Evolutionary conservation across 176 grass and related monocot species (phyloP).

Genomic region (Lolium multiflorum): DNA sequence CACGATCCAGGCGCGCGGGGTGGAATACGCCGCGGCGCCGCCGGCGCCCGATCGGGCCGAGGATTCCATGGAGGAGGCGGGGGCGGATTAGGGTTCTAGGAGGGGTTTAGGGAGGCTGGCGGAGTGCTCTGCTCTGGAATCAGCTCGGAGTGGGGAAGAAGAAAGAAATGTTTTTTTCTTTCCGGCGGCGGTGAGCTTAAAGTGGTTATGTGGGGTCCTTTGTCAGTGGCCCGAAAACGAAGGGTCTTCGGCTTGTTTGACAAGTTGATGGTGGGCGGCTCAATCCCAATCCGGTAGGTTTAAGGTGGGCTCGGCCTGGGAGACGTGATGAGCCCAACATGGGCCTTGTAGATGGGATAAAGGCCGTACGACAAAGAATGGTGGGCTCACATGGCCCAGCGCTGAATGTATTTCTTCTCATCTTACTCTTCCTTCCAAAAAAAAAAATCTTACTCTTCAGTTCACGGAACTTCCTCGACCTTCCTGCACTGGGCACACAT

Average conservation of each 20-base stretch:
- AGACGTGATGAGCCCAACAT: neutral
- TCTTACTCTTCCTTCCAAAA: neutral
- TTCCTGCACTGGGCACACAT: no score
- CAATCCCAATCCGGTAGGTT: neutral
- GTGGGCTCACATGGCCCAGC: neutral
- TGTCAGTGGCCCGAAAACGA: neutral
- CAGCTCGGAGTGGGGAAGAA: slow-evolving; percentile 42
- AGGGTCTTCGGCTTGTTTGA: slow-evolving; percentile 31
- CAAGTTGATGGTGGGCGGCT: slow-evolving; percentile 28
- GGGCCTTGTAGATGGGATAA: neutral
- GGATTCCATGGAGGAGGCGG: slow-evolving; percentile 46
- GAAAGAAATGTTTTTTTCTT: slow-evolving; percentile 33
- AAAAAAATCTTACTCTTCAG: no score
- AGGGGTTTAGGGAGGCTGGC: slow-evolving; percentile 45
- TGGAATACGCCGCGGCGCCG: slow-evolving; percentile 11
- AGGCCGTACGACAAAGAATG: neutral
- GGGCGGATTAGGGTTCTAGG: slow-evolving; percentile 68
- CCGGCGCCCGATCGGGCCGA: slow-evolving; percentile 39
- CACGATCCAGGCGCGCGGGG: slow-evolving; percentile 65
- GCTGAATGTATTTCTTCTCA: neutral
- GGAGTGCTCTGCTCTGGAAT: slow-evolving; percentile 7
- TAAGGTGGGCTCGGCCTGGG: neutral
- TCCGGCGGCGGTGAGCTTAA: neutral
- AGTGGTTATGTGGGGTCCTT: neutral
- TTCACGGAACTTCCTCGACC: no score